These are phyloP conservation scores for Lecanicillium sp. DNA, from an alignment of 2,329 filamentous ascomycete species.

Conservation along the genomic window DNA sequence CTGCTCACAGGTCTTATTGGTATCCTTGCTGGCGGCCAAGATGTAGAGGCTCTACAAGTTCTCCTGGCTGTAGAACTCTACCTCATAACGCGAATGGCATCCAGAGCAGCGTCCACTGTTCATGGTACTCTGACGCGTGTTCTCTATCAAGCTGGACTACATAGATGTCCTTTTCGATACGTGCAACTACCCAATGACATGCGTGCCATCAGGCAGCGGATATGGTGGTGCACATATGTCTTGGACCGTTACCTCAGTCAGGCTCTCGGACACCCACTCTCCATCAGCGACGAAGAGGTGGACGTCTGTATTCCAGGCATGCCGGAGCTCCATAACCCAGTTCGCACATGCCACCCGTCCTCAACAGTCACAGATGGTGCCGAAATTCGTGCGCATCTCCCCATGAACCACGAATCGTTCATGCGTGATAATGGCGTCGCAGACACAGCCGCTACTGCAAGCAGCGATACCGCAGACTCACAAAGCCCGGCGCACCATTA, in stretches of 20 bases:
- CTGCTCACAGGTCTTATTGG: constrained; percentile 29
- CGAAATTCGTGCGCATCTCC: constrained; percentile 11
- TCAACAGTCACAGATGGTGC: constrained; percentile 4
- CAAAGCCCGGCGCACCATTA: constrained; percentile 9
- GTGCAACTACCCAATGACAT: constrained; percentile 27
- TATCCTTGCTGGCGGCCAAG: constrained; percentile 30
- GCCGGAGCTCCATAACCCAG: constrained; percentile 15
- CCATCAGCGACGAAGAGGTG: constrained; percentile 27
- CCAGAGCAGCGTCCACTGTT: constrained; percentile 39
- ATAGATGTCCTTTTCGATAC: constrained; percentile 44
- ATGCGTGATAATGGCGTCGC: neutral
- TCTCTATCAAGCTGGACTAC: constrained; percentile 41
- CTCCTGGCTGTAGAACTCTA: constrained; percentile 40
- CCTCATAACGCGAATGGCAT: constrained; percentile 37
- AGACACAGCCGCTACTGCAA: neutral
- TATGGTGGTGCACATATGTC: constrained; percentile 31
- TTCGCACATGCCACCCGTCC: neutral
- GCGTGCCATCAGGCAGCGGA: constrained; percentile 28
- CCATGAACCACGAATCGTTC: constrained; percentile 4
- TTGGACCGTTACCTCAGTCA: constrained; percentile 28
- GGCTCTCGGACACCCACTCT: constrained; percentile 26
- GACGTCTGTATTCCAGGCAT: constrained; percentile 27
- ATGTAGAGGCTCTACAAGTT: constrained; percentile 38
- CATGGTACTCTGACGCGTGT: constrained; percentile 37
- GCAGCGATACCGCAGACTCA: neutral